Conservation (phyloP, 805 yeast genomes). For the Cyberlindnera galapagoensis region DNA sequence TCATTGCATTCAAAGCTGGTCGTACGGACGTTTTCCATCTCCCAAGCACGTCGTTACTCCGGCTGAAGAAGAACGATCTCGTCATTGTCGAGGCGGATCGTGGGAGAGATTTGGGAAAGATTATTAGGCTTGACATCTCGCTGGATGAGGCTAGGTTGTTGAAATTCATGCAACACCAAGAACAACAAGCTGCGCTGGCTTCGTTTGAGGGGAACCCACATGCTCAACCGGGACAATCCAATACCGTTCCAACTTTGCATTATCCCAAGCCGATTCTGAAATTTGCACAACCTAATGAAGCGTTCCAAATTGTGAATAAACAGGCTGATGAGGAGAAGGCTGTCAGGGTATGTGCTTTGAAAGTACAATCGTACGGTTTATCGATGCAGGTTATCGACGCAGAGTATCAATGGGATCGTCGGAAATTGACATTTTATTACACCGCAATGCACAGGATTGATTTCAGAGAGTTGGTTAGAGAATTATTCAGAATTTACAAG, state of each 20-base stretch:
- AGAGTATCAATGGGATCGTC: conserved; percentile 77
- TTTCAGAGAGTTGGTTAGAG: conserved; percentile 68
- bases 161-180: conserved; percentile 67
- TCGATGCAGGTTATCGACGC: conserved; percentile 60
- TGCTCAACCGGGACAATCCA: conserved; percentile 6
- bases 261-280: conserved; percentile 71
- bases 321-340: conserved; percentile 71
- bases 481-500: conserved; percentile 67
- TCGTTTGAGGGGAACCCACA: conserved; percentile 16
- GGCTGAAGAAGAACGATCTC: conserved; percentile 53
- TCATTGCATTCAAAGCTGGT: conserved; percentile 74
- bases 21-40: conserved; percentile 72
- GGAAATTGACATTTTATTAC: conserved; percentile 69
- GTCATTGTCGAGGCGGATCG: conserved; percentile 81
- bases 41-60: conserved; percentile 29
- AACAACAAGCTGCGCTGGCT: conserved; percentile 51
- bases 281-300: conserved; percentile 70
- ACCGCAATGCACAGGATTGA: conserved; percentile 64
- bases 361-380: conserved; percentile 17
- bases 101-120: conserved; percentile 76
- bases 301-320: conserved; percentile 53
- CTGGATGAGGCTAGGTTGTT: conserved; percentile 64
- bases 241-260: conserved; percentile 20
- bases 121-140: conserved; percentile 57
- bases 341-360: conserved; percentile 20